Base-by-base conservation (phyloP, 306 rosid genomes). In the Pyrus betulifolia region DNA sequence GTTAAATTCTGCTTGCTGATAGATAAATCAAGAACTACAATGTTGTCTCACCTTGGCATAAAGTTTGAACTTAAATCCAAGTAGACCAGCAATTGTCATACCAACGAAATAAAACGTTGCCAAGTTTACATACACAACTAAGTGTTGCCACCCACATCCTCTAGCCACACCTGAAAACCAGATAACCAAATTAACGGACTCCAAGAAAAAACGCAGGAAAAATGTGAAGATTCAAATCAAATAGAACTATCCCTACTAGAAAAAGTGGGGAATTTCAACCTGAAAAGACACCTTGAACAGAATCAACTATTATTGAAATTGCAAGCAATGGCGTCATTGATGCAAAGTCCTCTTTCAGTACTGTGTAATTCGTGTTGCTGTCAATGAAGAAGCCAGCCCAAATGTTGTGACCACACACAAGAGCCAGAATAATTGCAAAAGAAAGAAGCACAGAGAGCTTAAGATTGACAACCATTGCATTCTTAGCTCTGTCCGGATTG, bases 101-200 rank as follows among this genome's bases (percentile, higher is more conserved):
- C 93, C 97, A 60, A 91, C 79, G 3, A 87, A 74, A 75, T 89
- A 91, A 75, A 87, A 91, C 10, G 86, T 78, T 38, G 79, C 89
- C 75, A 91, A 84, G 82, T 91, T 94, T 35, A 86, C 86, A 64
- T 51, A 84, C 55, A 84, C 88, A 66, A 77, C 97, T 44, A 91
- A 73, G 46, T 90, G 90, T 72, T 94, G 97, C 93, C 90, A 88
- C 11, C 97, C 97, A 69, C 94, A 84, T 74, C 97, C 97, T 87
- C 97, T 89, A 12, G 83, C 87, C 80, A 89, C 94, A n/a, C 97
- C 97, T 94, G 86, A 65, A 84, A 42, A 10, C 69, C 75, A 66
- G 30, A 40, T 44, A 79, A 11, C 22, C 67, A 76, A 74, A 44
- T 46, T 11, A 18, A 5, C 3, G 28, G 10, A 67, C 33, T 28